A percentile compares a stretch with the other conserved stretches of the same genome.
Evolutionary conservation across 306 rosid genomes (phyloP).

Genomic region (Macrotyloma uniflorum): DNA sequence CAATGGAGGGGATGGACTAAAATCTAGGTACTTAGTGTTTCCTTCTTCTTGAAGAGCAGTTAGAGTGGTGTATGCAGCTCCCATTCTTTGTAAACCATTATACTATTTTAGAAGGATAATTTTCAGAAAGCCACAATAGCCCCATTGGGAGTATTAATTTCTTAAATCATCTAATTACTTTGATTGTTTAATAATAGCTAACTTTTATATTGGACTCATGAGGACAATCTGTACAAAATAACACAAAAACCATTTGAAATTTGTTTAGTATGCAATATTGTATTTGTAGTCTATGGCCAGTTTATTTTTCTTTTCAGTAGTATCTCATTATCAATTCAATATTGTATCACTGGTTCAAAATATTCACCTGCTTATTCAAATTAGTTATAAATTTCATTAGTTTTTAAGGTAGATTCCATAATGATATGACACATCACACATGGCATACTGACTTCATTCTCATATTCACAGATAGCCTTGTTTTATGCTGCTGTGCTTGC

Average conservation of each 20-base stretch:
- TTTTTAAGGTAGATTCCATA: neutral
- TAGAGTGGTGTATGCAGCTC: neutral
- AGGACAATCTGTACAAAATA: neutral
- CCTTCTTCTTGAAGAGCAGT: neutral
- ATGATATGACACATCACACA: conserved; percentile 1
- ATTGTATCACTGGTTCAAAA: conserved; percentile 12
- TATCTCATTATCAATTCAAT: conserved; percentile 5
- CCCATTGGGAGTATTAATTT: conserved; percentile 7
- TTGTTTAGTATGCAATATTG: neutral
- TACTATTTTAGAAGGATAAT: neutral
- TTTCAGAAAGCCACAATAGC: neutral
- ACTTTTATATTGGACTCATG: conserved; percentile 18
- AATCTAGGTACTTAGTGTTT: neutral
- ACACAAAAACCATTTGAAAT: neutral
- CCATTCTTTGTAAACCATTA: neutral
- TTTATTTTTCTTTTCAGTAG: neutral
- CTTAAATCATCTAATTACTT: neutral
- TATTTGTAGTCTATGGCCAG: neutral
- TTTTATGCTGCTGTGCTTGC: conserved; percentile 83
- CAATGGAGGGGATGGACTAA: neutral
- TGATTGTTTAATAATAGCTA: conserved; percentile 10
- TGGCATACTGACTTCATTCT: conserved; percentile 41
- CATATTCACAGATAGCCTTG: conserved; percentile 72
- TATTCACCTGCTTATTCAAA: conserved; percentile 11
- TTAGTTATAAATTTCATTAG: neutral